Evolutionary conservation across 257 asterid genomes (phyloP), one percentile per base, ranked within the genome.

Genomic region (Solanum paucissectum): DNA sequence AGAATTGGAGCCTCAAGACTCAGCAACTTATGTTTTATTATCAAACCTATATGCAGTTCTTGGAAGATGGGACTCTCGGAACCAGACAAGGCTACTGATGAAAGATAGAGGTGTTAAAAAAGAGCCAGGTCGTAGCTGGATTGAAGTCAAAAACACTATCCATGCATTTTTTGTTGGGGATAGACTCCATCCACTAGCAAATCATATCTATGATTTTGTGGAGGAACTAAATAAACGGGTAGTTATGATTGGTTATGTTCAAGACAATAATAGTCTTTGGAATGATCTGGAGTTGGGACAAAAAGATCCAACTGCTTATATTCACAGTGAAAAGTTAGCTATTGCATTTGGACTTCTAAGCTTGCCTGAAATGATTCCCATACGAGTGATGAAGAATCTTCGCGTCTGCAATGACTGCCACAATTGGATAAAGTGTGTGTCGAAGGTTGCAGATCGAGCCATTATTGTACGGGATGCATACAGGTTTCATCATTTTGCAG

Each of bases 71-170:
- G 93, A 89, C 36, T 58, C 86, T 83, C 94, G 98, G 38, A 95
- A 95, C 90, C 86, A 84, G 85, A 87, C 94, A 87, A 93, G 99
- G 91, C 91, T 83, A 74, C 92, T 95, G 88, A 96, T 96, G 98
- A 95, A 92, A 93, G 93, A 93, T 72, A 93, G 92, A 91, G 98
- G 96, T 40, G 95, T 95, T 83, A 93, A 91, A 91, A 96, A 94
- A 91, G 99, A 96, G 91, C 98, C 98, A 34, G 99, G 99, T 66
- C 94, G 93, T 34, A 96, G 99, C 89, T 96, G 99, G 99, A 91
- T 95, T 69, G 97, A 94, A 91, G 93, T 94, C 44, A 93, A 92
- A 88, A 94, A 94, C 87, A 86, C 87, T 21, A 90, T 94, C 46
- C 96, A 96, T 90, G 94, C 95, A 83, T 96, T 96, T 91, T 94